Percentiles rank a stretch among this genome's conserved stretches.
Evolutionary conservation across 164 flowering plant genomes (phyloP).

Genomic region (Aristolochia californica): DNA sequence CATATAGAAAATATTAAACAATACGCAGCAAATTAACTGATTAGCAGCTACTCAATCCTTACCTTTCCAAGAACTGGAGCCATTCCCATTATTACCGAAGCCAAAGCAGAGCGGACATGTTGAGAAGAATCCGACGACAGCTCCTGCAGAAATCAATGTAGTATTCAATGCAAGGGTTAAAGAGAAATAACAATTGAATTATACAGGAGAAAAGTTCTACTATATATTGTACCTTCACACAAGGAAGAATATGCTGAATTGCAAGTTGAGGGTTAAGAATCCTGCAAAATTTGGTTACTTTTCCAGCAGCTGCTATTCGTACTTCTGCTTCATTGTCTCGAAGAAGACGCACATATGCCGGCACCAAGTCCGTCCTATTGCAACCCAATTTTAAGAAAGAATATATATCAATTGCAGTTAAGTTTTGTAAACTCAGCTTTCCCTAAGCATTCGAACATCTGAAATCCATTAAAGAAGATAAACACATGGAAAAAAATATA

Average conservation of each 20-base stretch:
- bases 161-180: too few species aligned
- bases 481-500: neutral
- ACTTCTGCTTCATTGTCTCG: constrained; percentile 99
- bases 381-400: neutral
- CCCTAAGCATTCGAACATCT: neutral
- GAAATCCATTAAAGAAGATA: neutral
- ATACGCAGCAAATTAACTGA: neutral
- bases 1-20: neutral
- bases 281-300: constrained; percentile 90
- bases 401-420: neutral
- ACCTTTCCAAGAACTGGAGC: constrained; percentile 98
- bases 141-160: constrained; percentile 38
- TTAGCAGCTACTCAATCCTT: constrained; percentile 1
- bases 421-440: too few species aligned
- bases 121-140: constrained; percentile 98
- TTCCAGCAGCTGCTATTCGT: constrained; percentile 97
- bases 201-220: neutral
- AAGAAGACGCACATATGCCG: constrained; percentile 92
- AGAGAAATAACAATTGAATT: neutral
- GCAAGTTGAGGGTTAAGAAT: constrained; percentile 88
- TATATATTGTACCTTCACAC: constrained; percentile 64
- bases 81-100: constrained; percentile 99
- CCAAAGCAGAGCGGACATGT: constrained; percentile 98
- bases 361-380: constrained; percentile 79
- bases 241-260: constrained; percentile 93